These are phyloP conservation scores for Annulohypoxylon stygium DNA, from an alignment of 495 filamentous ascomycete genomes.

Conservation along the genomic window DNA sequence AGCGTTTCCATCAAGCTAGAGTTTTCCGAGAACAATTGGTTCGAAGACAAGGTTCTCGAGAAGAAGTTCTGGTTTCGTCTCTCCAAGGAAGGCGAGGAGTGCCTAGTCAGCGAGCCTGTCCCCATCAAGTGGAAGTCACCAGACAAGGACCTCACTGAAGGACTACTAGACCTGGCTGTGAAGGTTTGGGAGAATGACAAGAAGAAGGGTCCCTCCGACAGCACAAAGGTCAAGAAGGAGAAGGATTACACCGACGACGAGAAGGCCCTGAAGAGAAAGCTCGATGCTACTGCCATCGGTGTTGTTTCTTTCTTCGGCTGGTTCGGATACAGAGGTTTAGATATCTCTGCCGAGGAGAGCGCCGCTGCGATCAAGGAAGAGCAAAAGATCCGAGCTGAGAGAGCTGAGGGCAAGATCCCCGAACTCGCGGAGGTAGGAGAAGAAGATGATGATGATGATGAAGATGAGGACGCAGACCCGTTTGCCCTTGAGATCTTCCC, in stretches of 20 bases:
- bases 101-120: constrained; percentile 86
- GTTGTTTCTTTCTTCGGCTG: constrained; percentile 85
- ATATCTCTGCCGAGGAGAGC: constrained; percentile 77
- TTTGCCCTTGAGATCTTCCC: constrained; percentile 81
- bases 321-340: constrained; percentile 80
- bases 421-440: constrained; percentile 64
- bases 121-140: constrained; percentile 88
- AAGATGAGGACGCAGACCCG: constrained; percentile 66
- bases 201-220: constrained; percentile 50
- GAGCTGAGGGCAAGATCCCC: constrained; percentile 67
- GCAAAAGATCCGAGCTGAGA: constrained; percentile 67
- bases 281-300: constrained; percentile 68
- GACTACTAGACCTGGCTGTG: constrained; percentile 77
- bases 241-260: constrained; percentile 64
- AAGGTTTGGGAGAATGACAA: constrained; percentile 74
- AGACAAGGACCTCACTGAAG: constrained; percentile 80
- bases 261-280: constrained; percentile 63
- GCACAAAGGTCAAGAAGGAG: constrained; percentile 61
- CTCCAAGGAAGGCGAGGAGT: constrained; percentile 72
- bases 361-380: constrained; percentile 69
- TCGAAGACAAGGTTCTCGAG: constrained; percentile 78
- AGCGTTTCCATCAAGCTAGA: constrained; percentile 71
- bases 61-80: constrained; percentile 91
- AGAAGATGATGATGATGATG: constrained; percentile 66
- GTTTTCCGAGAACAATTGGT: constrained; percentile 78